phyloP scores from a whole-genome alignment of 1,284 basidiomycete genomes.

The Sutorius eximius region DNA sequence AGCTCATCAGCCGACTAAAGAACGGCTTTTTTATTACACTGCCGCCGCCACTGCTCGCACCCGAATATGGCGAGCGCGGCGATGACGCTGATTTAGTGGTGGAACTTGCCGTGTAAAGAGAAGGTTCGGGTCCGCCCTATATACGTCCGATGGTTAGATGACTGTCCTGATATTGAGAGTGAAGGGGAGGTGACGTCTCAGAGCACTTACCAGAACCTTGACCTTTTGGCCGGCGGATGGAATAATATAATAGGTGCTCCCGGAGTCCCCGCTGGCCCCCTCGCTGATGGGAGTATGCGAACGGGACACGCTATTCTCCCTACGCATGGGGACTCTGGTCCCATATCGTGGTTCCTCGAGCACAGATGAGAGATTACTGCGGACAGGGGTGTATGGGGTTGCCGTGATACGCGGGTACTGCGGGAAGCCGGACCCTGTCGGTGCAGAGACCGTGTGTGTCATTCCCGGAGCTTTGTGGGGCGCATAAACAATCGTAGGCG shows the following conservation, averaged over 20 bases:
- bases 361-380: slow-evolving; percentile 34
- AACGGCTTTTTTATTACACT: slow-evolving; percentile 45
- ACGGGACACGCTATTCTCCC: slow-evolving; percentile 22
- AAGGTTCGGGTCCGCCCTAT: slow-evolving; percentile 47
- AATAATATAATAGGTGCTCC: slow-evolving; percentile 71
- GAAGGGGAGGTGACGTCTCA: neutral
- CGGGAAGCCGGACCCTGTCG: slow-evolving; percentile 39
- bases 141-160: slow-evolving; percentile 9
- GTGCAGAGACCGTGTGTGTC: slow-evolving; percentile 56
- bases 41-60: slow-evolving; percentile 25
- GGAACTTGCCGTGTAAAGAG: slow-evolving; percentile 51
- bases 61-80: slow-evolving; percentile 37
- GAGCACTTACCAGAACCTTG: slow-evolving; percentile 61
- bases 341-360: slow-evolving; percentile 34
- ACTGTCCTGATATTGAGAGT: slow-evolving; percentile 7
- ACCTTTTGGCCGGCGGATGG: slow-evolving; percentile 67
- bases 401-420: slow-evolving; percentile 36
- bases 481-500: slow-evolving; percentile 48
- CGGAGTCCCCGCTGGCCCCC: slow-evolving; percentile 51
- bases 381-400: slow-evolving; percentile 39
- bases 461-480: slow-evolving; percentile 48
- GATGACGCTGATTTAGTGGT: slow-evolving; percentile 49
- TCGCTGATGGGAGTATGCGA: slow-evolving; percentile 40
- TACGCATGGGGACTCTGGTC: slow-evolving; percentile 33
- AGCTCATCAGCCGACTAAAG: slow-evolving; percentile 48